Evolutionary conservation across 345 rosid species (phyloP).

Genomic region (Streptanthus diversifolius): DNA sequence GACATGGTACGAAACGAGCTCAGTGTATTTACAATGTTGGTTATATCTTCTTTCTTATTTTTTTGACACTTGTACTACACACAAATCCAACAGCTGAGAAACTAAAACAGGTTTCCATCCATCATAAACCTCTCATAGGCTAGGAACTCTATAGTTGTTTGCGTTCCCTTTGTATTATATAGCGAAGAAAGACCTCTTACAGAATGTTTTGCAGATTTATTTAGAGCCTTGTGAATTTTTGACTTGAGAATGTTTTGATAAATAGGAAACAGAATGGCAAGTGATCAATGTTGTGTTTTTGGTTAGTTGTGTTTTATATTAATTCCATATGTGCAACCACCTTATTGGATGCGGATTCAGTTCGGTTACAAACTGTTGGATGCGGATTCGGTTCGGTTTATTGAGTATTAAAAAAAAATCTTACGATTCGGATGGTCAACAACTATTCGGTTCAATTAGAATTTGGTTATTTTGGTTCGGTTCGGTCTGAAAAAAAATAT

Average conservation of each 20-base stretch:
- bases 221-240: background rate
- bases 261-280: background rate
- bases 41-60: background rate
- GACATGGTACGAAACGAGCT: conserved; percentile 11
- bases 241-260: background rate
- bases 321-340: background rate
- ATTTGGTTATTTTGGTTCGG: background rate
- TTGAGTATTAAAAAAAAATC: background rate
- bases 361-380: background rate
- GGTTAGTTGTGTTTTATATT: background rate
- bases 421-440: background rate
- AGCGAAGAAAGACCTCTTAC: background rate
- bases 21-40: conserved; percentile 12
- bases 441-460: background rate
- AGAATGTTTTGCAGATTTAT: background rate
- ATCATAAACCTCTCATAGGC: background rate
- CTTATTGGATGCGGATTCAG: too few relatives aligned
- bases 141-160: background rate
- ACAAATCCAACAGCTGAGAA: conserved; percentile 10
- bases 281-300: background rate
- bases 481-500: background rate
- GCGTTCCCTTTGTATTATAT: background rate
- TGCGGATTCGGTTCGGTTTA: background rate
- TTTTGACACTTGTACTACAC: background rate
- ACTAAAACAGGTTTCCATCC: conserved; percentile 16